Evolutionary conservation across 768 basidiomycete species (phyloP), one percentile per base, ranked within the genome.

Genomic region (Xerocomellus dryophilus): DNA sequence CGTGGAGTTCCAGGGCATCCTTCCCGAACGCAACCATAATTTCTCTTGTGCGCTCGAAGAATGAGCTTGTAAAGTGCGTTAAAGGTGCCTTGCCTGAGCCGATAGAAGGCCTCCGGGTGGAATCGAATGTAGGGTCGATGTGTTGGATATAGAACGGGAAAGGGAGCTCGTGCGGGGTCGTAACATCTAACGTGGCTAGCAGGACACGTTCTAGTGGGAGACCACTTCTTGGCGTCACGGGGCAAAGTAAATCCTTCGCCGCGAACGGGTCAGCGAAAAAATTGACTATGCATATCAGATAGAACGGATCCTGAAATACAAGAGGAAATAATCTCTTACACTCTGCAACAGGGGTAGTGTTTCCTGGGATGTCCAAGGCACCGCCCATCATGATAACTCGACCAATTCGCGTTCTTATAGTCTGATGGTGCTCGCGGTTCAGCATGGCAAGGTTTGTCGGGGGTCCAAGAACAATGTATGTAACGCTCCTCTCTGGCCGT

Each of bases 381-480:
- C 93, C 94, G n/a, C 94, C 94, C 93, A 98, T 96, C 67, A 84
- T 86, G 20, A 94, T 72, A 8, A 98, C 73, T n/a, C 85, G 79
- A 5, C 85, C 90, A 27, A 92, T 80, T 40, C 81, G 81, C 12
- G 78, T 70, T 8, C 71, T 70, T 29, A 93, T 74, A 11, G 78
- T 72, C 34, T 73, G 65, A 10, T 79, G 76, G 59, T 90, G 78
- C 40, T 74, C 61, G 7, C 77, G 78, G 66, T 90, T 73, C 54
- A 89, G 75, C 32, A 74, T 72, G 1, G 91, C 90, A 31, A 98
- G 76, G 62, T 88, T 93, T 11, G 93, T 95, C 50, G 90, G 77
- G 40, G 89, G 86, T 1, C 88, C 89, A 7, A 93, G 76, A 8
- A 78, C 82, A 54, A 93, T 76, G 59, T 90, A 92, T 12, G 86